phyloP scores from a whole-genome alignment of 1,284 basidiomycete species.

The Pterula multifida region DNA sequence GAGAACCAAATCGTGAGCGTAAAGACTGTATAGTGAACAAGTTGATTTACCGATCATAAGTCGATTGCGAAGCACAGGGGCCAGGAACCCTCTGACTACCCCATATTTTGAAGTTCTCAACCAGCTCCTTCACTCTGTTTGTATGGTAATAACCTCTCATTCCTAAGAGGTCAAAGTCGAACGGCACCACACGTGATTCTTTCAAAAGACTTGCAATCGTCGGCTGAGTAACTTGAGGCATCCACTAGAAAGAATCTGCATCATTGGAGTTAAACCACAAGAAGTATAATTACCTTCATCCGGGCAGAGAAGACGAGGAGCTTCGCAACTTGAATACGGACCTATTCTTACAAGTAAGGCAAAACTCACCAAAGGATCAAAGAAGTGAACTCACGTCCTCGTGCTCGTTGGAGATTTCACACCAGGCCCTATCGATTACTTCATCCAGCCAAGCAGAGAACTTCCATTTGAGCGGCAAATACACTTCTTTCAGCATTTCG shows the following conservation, averaged over 20 bases:
- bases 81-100: slow-evolving; percentile 59
- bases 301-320: slow-evolving; percentile 64
- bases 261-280: not conserved
- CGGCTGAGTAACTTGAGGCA: slow-evolving; percentile 20
- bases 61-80: slow-evolving; percentile 67
- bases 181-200: slow-evolving; percentile 51
- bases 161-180: slow-evolving; percentile 65
- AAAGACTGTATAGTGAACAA: slow-evolving; percentile 6
- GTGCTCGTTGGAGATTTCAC: slow-evolving; percentile 63
- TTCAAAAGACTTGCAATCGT: slow-evolving; percentile 39
- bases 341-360: slow-evolving; percentile 22
- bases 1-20: slow-evolving; percentile 6
- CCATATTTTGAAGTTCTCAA: slow-evolving; percentile 55
- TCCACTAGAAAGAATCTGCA: slow-evolving; percentile 31
- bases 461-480: slow-evolving; percentile 67
- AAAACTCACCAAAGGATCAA: not conserved
- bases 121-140: slow-evolving; percentile 45
- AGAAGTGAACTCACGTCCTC: slow-evolving; percentile 46
- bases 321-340: slow-evolving; percentile 63
- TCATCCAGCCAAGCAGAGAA: slow-evolving; percentile 69
- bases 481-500: slow-evolving; percentile 51
- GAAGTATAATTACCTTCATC: slow-evolving; percentile 38
- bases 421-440: slow-evolving; percentile 58
- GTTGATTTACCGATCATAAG: slow-evolving; percentile 56
- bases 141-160: slow-evolving; percentile 59